Evolutionary conservation across 352 stramenopile species (phyloP).

Genomic region (Phytophthora uliginosa): DNA sequence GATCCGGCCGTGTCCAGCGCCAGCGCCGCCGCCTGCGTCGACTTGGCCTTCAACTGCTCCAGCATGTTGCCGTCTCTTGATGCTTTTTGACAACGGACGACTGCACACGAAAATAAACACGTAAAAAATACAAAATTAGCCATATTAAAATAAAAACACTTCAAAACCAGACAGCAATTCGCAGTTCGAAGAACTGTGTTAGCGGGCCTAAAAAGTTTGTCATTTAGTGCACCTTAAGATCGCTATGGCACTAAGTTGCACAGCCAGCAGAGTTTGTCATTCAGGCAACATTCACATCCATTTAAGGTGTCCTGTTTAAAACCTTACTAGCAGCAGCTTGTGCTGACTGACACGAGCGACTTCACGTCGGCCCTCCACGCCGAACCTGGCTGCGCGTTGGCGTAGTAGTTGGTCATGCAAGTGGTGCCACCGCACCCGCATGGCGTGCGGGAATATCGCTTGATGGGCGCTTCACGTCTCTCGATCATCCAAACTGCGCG

Average conservation of each 20-base stretch:
- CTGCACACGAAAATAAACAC: not conserved
- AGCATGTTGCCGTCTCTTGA: conserved; percentile 51
- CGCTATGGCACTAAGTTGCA: too few relatives aligned
- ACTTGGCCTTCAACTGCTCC: conserved; percentile 71
- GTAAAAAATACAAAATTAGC: not conserved
- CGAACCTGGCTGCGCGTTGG: conserved; percentile 31
- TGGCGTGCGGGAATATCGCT: conserved; percentile 52
- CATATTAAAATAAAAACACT: not conserved
- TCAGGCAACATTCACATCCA: too few relatives aligned
- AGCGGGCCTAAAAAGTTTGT: too few relatives aligned
- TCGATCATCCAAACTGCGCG: conserved; percentile 56
- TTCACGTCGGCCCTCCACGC: conserved; percentile 18
- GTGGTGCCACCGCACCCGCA: conserved; percentile 43
- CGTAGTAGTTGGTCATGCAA: conserved; percentile 33
- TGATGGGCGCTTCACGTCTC: conserved; percentile 40
- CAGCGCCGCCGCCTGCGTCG: conserved; percentile 59
- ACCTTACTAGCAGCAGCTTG: too few relatives aligned
- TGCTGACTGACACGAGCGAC: conserved; percentile 8
- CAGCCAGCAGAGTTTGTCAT: too few relatives aligned
- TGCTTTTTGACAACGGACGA: conserved; percentile 39
- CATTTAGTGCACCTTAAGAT: too few relatives aligned
- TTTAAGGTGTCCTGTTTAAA: too few relatives aligned
- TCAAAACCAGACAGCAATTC: not conserved
- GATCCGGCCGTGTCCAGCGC: conserved; percentile 65
- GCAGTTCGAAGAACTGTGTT: too few relatives aligned